phyloP scores from a whole-genome alignment of 2,329 filamentous ascomycete species.

The Microthyrium microscopicum region DNA sequence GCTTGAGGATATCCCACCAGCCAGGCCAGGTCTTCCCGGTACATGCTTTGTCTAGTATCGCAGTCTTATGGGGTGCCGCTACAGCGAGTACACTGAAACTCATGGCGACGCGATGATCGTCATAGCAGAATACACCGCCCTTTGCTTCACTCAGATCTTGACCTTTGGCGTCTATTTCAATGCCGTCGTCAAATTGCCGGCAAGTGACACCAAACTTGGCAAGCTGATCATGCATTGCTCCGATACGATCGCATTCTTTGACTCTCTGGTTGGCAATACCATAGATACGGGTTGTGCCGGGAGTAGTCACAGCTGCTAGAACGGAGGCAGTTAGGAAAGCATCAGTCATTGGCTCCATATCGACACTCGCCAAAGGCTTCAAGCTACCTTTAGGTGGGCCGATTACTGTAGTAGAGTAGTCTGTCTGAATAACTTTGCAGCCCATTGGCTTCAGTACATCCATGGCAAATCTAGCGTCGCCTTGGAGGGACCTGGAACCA shows the following conservation, averaged over 20 bases:
- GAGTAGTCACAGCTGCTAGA: constrained; percentile 72
- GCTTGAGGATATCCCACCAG: constrained; percentile 85
- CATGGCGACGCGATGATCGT: constrained; percentile 96
- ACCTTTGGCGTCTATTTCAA: constrained; percentile 49
- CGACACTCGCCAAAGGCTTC: constrained; percentile 61
- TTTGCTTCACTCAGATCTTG: constrained; percentile 33
- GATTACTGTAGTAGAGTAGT: constrained; percentile 77
- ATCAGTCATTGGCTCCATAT: constrained; percentile 99
- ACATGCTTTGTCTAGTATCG: constrained; percentile 81
- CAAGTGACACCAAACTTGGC: constrained; percentile 84
- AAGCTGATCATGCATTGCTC: constrained; percentile 86
- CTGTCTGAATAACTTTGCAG: constrained; percentile 72
- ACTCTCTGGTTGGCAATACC: constrained; percentile 96
- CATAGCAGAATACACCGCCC: constrained; percentile 76
- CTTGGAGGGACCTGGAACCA: constrained; percentile 77
- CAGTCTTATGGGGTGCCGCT: constrained; percentile 50
- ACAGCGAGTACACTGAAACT: constrained; percentile 84
- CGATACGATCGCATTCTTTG: constrained; percentile 94
- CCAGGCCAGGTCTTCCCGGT: constrained; percentile 97
- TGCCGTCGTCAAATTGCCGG: constrained; percentile 84
- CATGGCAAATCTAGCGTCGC: constrained; percentile 84
- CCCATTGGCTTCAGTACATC: constrained; percentile 89
- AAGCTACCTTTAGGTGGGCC: constrained; percentile 63
- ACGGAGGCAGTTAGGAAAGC: constrained; percentile 93
- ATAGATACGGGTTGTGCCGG: constrained; percentile 62